Base-by-base conservation (phyloP, 441 rosid species). In the Erodium moschatum region DNA sequence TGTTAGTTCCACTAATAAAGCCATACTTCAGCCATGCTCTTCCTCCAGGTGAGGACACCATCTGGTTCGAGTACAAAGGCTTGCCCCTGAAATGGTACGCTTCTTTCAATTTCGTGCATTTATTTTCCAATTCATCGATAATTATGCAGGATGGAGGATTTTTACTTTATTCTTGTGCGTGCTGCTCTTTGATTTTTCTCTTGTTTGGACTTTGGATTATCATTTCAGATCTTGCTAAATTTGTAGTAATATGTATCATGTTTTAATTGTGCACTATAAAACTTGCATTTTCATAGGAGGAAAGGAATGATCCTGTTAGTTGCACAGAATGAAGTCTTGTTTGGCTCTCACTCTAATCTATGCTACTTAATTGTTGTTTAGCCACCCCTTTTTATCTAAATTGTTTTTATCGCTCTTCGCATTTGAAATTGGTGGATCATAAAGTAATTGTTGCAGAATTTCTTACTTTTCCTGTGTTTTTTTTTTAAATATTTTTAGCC, bases 1-100 rank as follows among this genome's bases (percentile, higher is more conserved):
- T 90, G 74, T 79, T 93, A 70, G 72, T 82, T 67, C 77, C 85
- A 65, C 82, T 78, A 4, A 79, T 89, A 33, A 89, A 85, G 80
- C 96, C 98, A 72, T 78, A 89, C 70, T 93, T 90, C 83, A 79
- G 86, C 72, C 78, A 84, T 63, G 78, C 97, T 56, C 95, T 93
- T 73, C 96, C 97, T 62, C 98, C 98, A 24, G 93, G 93, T 0
- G 84, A 54, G 21, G 98, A 93, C 70, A 83, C 96, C 12, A 76
- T 87, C 72, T 93, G 98, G 97, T 93, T 93, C 15, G 97, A 93
- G 12, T 89, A 85, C 81, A 88, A 83, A 13, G 97, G 98, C 46
- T 70, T 91, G 79, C 97, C 98, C 67, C 81, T 93, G 58, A 93
- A 89, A 81, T 93, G 97, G 98, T 91, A 80, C 35, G 0, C 27